Conservation (phyloP, 2,329 filamentous ascomycete genomes). For the Gnomoniopsis smithogilvyi region DNA sequence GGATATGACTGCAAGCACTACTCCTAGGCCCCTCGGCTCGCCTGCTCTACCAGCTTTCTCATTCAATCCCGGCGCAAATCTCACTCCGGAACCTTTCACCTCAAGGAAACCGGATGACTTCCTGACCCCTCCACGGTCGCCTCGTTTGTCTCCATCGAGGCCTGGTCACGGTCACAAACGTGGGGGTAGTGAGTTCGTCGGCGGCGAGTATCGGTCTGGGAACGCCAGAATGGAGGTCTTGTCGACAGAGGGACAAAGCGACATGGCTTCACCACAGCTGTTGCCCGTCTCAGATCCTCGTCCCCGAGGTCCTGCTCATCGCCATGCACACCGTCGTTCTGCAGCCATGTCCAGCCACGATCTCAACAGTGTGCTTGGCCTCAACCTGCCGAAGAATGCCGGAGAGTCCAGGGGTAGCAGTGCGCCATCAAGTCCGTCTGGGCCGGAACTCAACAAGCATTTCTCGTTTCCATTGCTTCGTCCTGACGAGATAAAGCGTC, state of each 20-base stretch:
- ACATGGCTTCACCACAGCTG: conserved; percentile 55
- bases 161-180: conserved; percentile 72
- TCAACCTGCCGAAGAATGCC: conserved; percentile 12
- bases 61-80: conserved; percentile 25
- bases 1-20: conserved; percentile 36
- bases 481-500: conserved; percentile 14
- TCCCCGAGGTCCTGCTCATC: conserved; percentile 62
- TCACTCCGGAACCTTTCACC: conserved; percentile 16
- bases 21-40: conserved; percentile 27
- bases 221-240: conserved; percentile 54
- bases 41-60: conserved; percentile 51
- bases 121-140: conserved; percentile 55
- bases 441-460: conserved; percentile 33
- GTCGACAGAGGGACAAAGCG: conserved; percentile 64
- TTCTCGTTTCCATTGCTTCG: conserved; percentile 23
- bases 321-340: conserved; percentile 67
- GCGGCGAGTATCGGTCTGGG: conserved; percentile 61
- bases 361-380: conserved; percentile 35
- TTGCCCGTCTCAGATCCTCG: conserved; percentile 42
- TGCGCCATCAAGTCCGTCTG: conserved; percentile 60
- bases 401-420: conserved; percentile 52
- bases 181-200: conserved; percentile 83
- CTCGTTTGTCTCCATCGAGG: conserved; percentile 47
- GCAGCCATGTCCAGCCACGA: conserved; percentile 82
- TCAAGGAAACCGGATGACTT: conserved; percentile 34